Evolutionary conservation across 352 stramenopile species (phyloP), one percentile per base, ranked within the genome.

Genomic region (Phytophthora ramorum): DNA sequence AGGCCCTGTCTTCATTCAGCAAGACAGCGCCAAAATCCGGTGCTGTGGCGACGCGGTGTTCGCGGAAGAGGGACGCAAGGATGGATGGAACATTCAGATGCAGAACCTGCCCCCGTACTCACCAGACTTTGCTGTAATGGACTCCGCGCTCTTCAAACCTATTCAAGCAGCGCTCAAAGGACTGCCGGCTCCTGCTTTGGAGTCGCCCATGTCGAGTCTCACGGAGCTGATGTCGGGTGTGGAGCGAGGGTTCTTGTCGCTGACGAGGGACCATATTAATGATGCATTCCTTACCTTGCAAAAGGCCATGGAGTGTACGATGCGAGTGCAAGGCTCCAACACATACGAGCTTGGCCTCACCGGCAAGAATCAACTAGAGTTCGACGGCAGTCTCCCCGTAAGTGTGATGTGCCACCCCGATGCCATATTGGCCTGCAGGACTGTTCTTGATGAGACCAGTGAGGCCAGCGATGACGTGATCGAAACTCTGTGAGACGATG

Each of bases 261-360:
- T 83, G 24, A 73, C 71, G 14, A 66, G 35, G 13, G 60, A 69
- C 22, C 64, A 78, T 20, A 66, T 80, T 20, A 71, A 78, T 48
- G 71, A 83, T 34, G 69, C 75, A 10, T 83, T 80, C 37, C 32
- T 83, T 53, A 57, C 75, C 0, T 63, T 80, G 37, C 75, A 83
- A 50, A 79, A 83, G 41, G 62, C 68, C 7, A 76, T 83, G 71
- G 75, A 80, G 43, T 74, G 68, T 44, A 80, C 71, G 1, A 79
- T 83, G 69, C 63, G 66, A 35, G 71, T 80, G 7, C 71, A 80
- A 56, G 75, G 75, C 13, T 70, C 64, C 19, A 83, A 83, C 56
- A 83, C 71, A 28, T 83, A 83, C 32, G 68, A 79, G 16, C 59
- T 82, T 17, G 67, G 70, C 0, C 20, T 56, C 10, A 82, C 66